Conservation (phyloP, 441 rosid genomes). For the Populus hybrid region DNA sequence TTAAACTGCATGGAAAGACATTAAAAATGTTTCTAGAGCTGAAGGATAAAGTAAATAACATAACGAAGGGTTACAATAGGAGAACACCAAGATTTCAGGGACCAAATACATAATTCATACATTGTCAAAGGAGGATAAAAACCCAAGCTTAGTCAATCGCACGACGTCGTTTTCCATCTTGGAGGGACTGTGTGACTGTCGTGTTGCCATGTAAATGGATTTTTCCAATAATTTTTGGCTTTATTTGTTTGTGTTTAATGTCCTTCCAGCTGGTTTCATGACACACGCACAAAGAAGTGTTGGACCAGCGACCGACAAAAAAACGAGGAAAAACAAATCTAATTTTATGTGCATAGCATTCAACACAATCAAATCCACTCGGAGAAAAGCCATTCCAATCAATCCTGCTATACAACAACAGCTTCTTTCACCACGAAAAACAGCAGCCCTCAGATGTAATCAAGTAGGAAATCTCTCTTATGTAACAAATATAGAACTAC, state of each 20-base stretch:
- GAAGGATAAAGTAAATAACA: neutral
- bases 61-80: neutral
- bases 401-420: neutral
- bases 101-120: neutral
- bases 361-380: no score
- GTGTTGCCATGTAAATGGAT: no score
- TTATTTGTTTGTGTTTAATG: no score
- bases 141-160: neutral
- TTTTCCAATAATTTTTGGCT: no score
- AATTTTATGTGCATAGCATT: no score
- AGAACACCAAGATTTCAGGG: neutral
- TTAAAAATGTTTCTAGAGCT: neutral
- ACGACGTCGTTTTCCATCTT: neutral
- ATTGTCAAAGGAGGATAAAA: neutral
- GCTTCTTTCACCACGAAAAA: neutral
- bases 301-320: no score
- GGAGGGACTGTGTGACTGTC: neutral
- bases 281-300: no score
- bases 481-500: neutral
- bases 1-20: neutral
- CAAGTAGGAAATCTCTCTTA: neutral
- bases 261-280: no score
- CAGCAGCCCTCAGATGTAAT: conserved; percentile 1
- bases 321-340: no score
- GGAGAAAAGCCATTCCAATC: neutral